Conservation (phyloP, 106 monocot genomes). For the Platanthera zijinensis region DNA sequence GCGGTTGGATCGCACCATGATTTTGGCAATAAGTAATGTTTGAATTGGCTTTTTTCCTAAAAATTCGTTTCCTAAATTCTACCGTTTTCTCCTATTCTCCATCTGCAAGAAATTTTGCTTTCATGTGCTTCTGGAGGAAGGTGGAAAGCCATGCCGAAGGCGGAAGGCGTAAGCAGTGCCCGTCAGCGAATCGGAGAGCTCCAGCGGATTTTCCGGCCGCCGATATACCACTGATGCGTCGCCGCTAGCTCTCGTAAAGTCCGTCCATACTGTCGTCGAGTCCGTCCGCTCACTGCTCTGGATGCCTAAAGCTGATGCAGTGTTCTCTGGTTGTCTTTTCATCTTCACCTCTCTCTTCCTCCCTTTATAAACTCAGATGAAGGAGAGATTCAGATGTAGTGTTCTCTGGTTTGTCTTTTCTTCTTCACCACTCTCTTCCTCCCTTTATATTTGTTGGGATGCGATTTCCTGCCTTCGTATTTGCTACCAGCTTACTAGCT, state of each 20-base stretch:
- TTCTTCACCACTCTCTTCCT: neutral
- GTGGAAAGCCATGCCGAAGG: too few species aligned
- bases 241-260: constrained; percentile 7
- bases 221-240: constrained; percentile 22
- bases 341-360: too few species aligned
- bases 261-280: neutral
- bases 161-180: too few species aligned
- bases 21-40: too few species aligned
- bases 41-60: too few species aligned
- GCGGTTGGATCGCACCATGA: too few species aligned
- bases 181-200: constrained; percentile 70
- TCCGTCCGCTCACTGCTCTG: neutral
- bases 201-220: constrained; percentile 44
- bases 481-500: neutral
- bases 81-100: too few species aligned
- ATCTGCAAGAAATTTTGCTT: too few species aligned
- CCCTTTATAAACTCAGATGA: too few species aligned
- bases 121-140: too few species aligned
- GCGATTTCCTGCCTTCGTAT: neutral
- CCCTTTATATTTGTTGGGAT: neutral
- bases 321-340: constrained; percentile 39
- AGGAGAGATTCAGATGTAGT: constrained; percentile 30
- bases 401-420: constrained; percentile 31
- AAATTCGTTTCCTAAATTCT: too few species aligned
- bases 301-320: constrained; percentile 12